A percentile compares a stretch with the other conserved stretches of the same genome.
Conservation (phyloP, 768 basidiomycete genomes). For the Collybia sp. region DNA sequence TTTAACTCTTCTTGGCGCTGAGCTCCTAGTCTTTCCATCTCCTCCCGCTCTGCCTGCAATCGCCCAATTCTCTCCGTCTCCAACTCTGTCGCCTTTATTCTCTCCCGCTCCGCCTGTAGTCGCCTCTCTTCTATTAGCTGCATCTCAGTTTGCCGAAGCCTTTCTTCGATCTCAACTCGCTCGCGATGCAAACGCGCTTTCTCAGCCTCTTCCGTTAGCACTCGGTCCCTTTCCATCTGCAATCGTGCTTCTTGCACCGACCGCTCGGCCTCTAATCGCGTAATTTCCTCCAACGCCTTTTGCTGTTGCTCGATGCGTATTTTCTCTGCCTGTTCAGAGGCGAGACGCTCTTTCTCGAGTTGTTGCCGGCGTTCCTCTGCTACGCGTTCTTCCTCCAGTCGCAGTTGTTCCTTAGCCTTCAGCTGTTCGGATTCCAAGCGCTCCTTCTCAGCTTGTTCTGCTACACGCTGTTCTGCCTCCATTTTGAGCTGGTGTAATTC, state of each 20-base stretch:
- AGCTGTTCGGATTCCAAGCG: slow-evolving; percentile 27
- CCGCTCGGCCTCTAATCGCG: slow-evolving; percentile 20
- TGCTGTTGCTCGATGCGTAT: slow-evolving; percentile 13
- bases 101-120: slow-evolving; percentile 20
- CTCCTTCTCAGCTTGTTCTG: slow-evolving; percentile 26
- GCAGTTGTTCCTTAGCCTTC: slow-evolving; percentile 19
- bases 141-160: slow-evolving; percentile 24
- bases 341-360: slow-evolving; percentile 16
- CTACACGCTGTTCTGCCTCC: neutral
- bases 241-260: slow-evolving; percentile 13
- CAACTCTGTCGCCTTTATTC: slow-evolving; percentile 13
- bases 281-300: slow-evolving; percentile 19
- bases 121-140: slow-evolving; percentile 25
- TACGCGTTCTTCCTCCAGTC: slow-evolving; percentile 17
- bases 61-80: neutral
- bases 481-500: slow-evolving; percentile 22
- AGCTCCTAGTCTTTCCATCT: slow-evolving; percentile 17
- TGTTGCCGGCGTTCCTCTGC: slow-evolving; percentile 15
- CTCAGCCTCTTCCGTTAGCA: slow-evolving; percentile 27
- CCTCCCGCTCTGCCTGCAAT: slow-evolving; percentile 10
- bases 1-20: slow-evolving; percentile 9
- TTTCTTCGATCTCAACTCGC: slow-evolving; percentile 27
- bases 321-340: slow-evolving; percentile 16
- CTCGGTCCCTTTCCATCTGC: slow-evolving; percentile 16
- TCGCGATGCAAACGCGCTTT: slow-evolving; percentile 25